phyloP scores from a whole-genome alignment of 2,329 filamentous ascomycete species.

The Xylaria sp. region DNA sequence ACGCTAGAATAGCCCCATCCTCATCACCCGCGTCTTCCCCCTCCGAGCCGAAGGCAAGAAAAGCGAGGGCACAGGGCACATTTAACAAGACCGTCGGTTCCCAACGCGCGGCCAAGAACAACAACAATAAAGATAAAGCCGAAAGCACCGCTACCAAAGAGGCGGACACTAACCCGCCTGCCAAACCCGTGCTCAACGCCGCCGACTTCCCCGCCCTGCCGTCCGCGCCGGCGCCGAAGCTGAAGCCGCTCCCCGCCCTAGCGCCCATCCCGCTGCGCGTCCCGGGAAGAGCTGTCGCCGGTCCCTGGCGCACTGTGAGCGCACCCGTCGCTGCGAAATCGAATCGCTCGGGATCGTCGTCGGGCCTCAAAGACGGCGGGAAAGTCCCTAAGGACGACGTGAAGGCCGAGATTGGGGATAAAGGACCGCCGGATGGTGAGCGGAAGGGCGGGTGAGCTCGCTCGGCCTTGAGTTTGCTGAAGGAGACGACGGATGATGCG shows the following conservation, averaged over 20 bases:
- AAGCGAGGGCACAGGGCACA: background rate
- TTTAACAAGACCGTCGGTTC: constrained; percentile 8
- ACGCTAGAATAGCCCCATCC: background rate
- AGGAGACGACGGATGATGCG: too few relatives aligned
- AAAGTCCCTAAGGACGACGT: background rate
- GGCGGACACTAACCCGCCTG: background rate
- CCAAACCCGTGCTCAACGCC: background rate
- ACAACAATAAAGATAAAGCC: background rate
- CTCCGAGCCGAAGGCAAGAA: constrained; percentile 10
- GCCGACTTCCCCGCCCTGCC: constrained; percentile 21
- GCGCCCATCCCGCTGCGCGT: constrained; percentile 22
- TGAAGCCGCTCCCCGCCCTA: background rate
- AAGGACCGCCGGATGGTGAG: constrained; percentile 9
- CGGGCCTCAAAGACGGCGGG: too few relatives aligned
- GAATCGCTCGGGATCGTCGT: background rate
- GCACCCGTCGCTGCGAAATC: background rate
- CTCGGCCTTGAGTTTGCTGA: too few relatives aligned
- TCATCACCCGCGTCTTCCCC: background rate
- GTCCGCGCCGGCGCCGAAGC: background rate
- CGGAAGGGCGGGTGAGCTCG: constrained; percentile 32
- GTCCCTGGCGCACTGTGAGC: background rate
- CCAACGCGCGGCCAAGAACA: background rate
- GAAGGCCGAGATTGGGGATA: background rate
- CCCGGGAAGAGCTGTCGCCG: background rate
- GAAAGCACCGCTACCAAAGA: background rate